These are phyloP conservation scores for Suillus ampliporus DNA, from an alignment of 768 basidiomycete species.

Conservation along the genomic window DNA sequence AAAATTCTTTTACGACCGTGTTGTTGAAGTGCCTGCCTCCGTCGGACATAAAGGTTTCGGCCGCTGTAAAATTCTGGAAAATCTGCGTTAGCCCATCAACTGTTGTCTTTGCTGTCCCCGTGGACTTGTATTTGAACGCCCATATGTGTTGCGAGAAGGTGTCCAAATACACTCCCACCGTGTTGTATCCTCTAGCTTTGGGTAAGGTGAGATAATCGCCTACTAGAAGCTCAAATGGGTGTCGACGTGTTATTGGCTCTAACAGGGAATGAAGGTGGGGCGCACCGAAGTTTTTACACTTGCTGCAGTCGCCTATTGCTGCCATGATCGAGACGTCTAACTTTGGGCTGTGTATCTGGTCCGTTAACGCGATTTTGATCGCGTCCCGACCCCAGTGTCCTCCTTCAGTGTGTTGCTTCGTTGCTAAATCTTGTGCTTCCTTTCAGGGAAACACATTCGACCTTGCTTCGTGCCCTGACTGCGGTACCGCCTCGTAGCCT, in stretches of 20 bases:
- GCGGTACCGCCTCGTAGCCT: slow-evolving; percentile 13
- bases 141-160: slow-evolving; percentile 36
- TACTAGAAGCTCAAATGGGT: slow-evolving; percentile 22
- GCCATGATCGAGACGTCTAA: slow-evolving; percentile 14
- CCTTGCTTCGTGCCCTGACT: slow-evolving; percentile 1
- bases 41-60: no score
- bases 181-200: slow-evolving; percentile 16
- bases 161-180: slow-evolving; percentile 38
- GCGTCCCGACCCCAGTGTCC: slow-evolving; percentile 17
- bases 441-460: background rate
- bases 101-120: no score
- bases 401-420: slow-evolving; percentile 4
- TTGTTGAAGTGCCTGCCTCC: no score
- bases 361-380: slow-evolving; percentile 19
- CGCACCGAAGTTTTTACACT: slow-evolving; percentile 39
- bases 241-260: slow-evolving; percentile 17
- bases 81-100: no score
- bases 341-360: slow-evolving; percentile 11
- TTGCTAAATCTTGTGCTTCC: background rate
- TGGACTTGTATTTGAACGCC: slow-evolving; percentile 30
- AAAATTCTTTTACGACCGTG: no score
- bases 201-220: slow-evolving; percentile 22
- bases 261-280: slow-evolving; percentile 28
- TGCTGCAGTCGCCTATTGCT: slow-evolving; percentile 13
- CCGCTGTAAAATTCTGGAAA: no score